phyloP scores from a whole-genome alignment of 495 filamentous ascomycete genomes.

The Aspergillus affinis region DNA sequence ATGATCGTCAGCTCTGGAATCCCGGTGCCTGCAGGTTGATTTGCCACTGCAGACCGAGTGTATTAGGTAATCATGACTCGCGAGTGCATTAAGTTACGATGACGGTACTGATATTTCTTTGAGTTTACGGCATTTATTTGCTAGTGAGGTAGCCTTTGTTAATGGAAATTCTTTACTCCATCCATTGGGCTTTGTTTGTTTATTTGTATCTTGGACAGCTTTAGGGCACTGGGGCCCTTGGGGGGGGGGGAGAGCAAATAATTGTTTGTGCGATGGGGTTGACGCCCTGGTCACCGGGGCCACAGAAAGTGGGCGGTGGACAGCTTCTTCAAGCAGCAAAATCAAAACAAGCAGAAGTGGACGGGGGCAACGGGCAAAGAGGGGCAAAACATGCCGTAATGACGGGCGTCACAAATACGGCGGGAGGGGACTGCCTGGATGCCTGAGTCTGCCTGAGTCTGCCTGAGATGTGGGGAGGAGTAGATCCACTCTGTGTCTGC shows the following conservation, averaged over 20 bases:
- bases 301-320: constrained; percentile 26
- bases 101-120: neutral
- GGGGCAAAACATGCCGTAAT: neutral
- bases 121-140: neutral
- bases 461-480: too few species aligned
- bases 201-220: too few species aligned
- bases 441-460: too few species aligned
- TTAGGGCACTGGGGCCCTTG: too few species aligned
- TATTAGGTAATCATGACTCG: neutral
- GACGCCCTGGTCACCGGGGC: constrained; percentile 36
- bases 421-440: too few species aligned
- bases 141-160: neutral
- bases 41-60: neutral
- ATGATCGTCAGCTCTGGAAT: neutral
- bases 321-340: constrained; percentile 38
- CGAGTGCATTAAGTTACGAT: too few species aligned
- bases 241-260: neutral
- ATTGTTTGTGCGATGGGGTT: constrained; percentile 13
- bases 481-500: too few species aligned
- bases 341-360: constrained; percentile 44
- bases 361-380: neutral
- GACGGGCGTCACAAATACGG: too few species aligned
- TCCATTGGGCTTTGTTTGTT: neutral
- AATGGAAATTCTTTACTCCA: neutral
- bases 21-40: neutral